Evolutionary conservation across 83 land plant species (phyloP).

Genomic region (Picea engelmannii): DNA sequence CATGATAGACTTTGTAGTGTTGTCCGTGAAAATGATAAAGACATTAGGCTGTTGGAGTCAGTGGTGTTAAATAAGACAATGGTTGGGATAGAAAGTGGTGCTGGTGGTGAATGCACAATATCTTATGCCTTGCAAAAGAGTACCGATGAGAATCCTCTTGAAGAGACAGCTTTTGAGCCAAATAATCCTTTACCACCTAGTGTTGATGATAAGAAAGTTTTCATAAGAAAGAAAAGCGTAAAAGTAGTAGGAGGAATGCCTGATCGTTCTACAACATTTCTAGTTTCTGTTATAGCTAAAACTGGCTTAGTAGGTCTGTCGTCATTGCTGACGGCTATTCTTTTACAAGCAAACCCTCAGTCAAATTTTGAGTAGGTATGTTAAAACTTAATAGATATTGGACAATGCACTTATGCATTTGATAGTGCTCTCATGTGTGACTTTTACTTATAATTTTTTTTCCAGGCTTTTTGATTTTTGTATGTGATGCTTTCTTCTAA

Average conservation of each 20-base stretch:
- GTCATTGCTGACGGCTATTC: slow-evolving; percentile 76
- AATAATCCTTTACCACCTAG: no score
- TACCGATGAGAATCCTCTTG: slow-evolving; percentile 13
- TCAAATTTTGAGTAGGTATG: slow-evolving; percentile 79
- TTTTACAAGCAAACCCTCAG: slow-evolving; percentile 82
- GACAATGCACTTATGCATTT: slow-evolving; percentile 1
- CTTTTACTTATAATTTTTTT: no score
- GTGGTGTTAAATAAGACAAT: neutral
- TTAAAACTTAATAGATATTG: neutral
- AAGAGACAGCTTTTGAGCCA: neutral
- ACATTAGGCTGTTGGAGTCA: slow-evolving; percentile 5
- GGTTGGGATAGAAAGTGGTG: neutral
- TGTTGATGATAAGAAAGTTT: no score
- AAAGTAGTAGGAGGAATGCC: no score
- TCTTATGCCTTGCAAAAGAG: slow-evolving; percentile 14
- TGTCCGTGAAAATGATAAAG: slow-evolving; percentile 6
- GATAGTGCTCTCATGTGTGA: neutral
- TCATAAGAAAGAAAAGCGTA: no score
- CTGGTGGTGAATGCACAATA: slow-evolving; percentile 13
- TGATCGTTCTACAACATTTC: no score
- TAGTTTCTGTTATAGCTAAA: no score
- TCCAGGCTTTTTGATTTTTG: neutral
- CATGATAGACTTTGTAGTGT: slow-evolving; percentile 19
- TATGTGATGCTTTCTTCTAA: no score
- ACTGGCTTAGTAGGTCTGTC: no score